phyloP scores from a whole-genome alignment of 768 basidiomycete genomes.

The Flagelloscypha sp. region DNA sequence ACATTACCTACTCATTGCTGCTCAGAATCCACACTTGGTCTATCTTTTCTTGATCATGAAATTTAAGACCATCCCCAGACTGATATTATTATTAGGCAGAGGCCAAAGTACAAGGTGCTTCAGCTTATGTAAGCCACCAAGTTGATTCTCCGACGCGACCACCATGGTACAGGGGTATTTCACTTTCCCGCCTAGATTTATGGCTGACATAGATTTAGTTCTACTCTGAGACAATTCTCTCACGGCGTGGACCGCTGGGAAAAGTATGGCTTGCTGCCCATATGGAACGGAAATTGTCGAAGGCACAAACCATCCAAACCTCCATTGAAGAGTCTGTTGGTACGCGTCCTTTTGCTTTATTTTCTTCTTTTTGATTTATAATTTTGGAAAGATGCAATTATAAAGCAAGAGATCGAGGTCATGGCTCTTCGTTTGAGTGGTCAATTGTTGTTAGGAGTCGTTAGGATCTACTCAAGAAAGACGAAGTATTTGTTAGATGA shows the following conservation, averaged over 20 bases:
- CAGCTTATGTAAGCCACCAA: too few relatives aligned
- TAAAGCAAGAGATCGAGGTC: conserved; percentile 84
- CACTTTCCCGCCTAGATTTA: too few relatives aligned
- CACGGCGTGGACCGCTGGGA: conserved; percentile 87
- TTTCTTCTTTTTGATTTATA: not conserved
- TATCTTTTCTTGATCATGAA: too few relatives aligned
- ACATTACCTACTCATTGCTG: too few relatives aligned
- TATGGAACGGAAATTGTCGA: conserved; percentile 96
- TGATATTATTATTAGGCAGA: too few relatives aligned
- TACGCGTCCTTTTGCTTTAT: conserved; percentile 28
- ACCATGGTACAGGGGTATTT: too few relatives aligned
- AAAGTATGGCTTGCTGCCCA: conserved; percentile 99
- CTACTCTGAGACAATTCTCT: conserved; percentile 90
- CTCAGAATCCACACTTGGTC: too few relatives aligned
- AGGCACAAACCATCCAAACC: conserved; percentile 88
- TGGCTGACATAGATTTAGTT: too few relatives aligned
- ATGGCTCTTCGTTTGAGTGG: conserved; percentile 97
- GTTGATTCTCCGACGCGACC: too few relatives aligned
- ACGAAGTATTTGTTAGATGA: conserved; percentile 97
- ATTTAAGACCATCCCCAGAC: too few relatives aligned
- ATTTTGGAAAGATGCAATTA: conserved; percentile 63
- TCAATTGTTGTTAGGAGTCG: conserved; percentile 91
- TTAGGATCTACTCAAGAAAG: conserved; percentile 95
- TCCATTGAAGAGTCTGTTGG: conserved; percentile 93
- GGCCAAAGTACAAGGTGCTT: too few relatives aligned